phyloP scores from a whole-genome alignment of 208 protist species.

The Leishmania tarentolae region DNA sequence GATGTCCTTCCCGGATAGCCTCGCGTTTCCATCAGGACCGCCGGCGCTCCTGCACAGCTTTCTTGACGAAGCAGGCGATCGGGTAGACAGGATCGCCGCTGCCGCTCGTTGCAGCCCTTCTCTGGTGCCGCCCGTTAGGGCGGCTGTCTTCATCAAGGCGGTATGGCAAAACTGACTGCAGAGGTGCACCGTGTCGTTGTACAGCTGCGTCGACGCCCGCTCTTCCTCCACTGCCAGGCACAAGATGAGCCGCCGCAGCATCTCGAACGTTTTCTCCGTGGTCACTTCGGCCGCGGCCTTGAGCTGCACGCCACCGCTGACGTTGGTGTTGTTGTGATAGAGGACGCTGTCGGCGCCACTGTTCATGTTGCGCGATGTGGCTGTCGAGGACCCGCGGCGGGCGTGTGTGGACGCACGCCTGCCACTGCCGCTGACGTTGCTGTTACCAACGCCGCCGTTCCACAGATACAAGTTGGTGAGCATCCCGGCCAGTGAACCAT shows the following conservation, averaged over 20 bases:
- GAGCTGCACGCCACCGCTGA: neutral
- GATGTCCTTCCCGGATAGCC: conserved; percentile 24
- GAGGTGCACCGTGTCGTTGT: conserved; percentile 46
- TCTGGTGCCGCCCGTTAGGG: conserved; percentile 45
- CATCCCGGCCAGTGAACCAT: conserved; percentile 26
- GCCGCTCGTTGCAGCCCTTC: conserved; percentile 49
- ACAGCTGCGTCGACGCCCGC: conserved; percentile 47
- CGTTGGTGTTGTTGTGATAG: conserved; percentile 2
- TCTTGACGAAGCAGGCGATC: neutral
- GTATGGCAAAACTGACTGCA: conserved; percentile 35
- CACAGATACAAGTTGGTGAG: conserved; percentile 28
- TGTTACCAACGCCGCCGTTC: conserved; percentile 8
- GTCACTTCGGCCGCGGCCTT: neutral
- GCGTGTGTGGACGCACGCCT: conserved; percentile 19
- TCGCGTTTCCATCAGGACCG: neutral
- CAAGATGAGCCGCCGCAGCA: conserved; percentile 51
- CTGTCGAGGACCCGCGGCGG: conserved; percentile 16
- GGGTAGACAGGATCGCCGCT: conserved; percentile 26
- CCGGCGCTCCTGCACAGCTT: neutral
- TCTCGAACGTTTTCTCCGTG: conserved; percentile 28
- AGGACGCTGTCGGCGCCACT: conserved; percentile 3
- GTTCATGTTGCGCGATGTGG: neutral
- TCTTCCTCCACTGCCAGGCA: conserved; percentile 55
- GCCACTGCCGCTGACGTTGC: neutral
- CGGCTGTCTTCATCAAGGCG: conserved; percentile 40